Evolutionary conservation across 192 early-diverging fungal genomes (phyloP).

Genomic region (Coemansia sp.): DNA sequence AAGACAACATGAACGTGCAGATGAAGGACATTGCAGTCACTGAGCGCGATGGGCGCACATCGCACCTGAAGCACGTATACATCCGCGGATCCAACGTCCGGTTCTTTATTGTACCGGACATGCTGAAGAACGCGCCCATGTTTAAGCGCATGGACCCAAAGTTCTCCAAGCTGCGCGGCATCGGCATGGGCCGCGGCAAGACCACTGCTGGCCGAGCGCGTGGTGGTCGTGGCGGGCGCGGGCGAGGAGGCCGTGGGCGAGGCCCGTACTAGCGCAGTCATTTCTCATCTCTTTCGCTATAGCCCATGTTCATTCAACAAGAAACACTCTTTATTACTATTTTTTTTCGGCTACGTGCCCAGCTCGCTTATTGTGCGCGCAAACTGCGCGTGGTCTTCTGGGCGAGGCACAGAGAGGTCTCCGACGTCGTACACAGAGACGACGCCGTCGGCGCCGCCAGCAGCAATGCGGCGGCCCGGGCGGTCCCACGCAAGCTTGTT

Average conservation of each 20-base stretch:
- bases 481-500: constrained; percentile 97
- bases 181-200: constrained; percentile 57
- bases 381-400: constrained; percentile 52
- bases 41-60: constrained; percentile 86
- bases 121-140: constrained; percentile 99
- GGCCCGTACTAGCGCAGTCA: constrained; percentile 22
- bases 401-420: constrained; percentile 64
- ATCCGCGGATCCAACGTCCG: constrained; percentile 91
- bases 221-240: constrained; percentile 24
- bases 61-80: constrained; percentile 95
- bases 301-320: not conserved
- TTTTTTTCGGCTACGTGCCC: too few relatives aligned
- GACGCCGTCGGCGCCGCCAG: constrained; percentile 84
- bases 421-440: constrained; percentile 94
- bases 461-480: constrained; percentile 76
- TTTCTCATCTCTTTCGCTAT: not conserved
- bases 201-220: constrained; percentile 13
- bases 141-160: constrained; percentile 91
- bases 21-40: constrained; percentile 94
- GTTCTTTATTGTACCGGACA: constrained; percentile 98
- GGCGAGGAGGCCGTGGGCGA: constrained; percentile 28
- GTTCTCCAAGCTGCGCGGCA: constrained; percentile 52
- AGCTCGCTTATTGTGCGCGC: constrained; percentile 26
- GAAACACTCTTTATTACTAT: too few relatives aligned
- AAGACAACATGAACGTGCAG: constrained; percentile 99